phyloP scores from a whole-genome alignment of 306 rosid species.

The Elaeagnus macrophylla region DNA sequence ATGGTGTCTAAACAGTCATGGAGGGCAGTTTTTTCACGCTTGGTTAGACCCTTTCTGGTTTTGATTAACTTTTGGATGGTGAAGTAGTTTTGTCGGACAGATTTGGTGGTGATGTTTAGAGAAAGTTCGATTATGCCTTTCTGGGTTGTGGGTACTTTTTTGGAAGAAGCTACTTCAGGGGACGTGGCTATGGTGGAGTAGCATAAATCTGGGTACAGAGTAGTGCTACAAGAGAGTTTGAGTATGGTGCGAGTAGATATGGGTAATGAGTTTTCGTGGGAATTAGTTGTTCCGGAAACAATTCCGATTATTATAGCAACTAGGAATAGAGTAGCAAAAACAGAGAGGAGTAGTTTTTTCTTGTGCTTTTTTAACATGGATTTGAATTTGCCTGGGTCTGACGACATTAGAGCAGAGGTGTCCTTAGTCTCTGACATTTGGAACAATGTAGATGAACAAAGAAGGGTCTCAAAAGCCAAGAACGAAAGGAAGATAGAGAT shows the following conservation, averaged over 20 bases:
- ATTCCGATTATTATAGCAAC: constrained; percentile 30
- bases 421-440: constrained; percentile 26
- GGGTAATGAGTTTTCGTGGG: constrained; percentile 6
- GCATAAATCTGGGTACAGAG: constrained; percentile 67
- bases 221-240: constrained; percentile 44
- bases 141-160: constrained; percentile 16
- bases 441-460: background rate
- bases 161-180: constrained; percentile 13
- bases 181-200: constrained; percentile 42
- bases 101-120: constrained; percentile 34
- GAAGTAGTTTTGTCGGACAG: constrained; percentile 41
- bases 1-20: constrained; percentile 58
- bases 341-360: constrained; percentile 28
- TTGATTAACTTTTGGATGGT: constrained; percentile 33
- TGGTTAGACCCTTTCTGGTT: constrained; percentile 16
- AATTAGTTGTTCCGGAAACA: constrained; percentile 31
- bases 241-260: constrained; percentile 40
- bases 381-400: constrained; percentile 13
- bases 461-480: background rate
- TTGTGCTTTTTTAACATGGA: constrained; percentile 21
- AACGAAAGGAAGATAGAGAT: no score
- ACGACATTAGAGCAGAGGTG: constrained; percentile 20
- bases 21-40: constrained; percentile 52
- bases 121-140: constrained; percentile 45
- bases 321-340: constrained; percentile 33